These are phyloP conservation scores for Polytrichum commune DNA, from an alignment of 225 moss, liverwort and hornwort genomes.

Conservation along the genomic window DNA sequence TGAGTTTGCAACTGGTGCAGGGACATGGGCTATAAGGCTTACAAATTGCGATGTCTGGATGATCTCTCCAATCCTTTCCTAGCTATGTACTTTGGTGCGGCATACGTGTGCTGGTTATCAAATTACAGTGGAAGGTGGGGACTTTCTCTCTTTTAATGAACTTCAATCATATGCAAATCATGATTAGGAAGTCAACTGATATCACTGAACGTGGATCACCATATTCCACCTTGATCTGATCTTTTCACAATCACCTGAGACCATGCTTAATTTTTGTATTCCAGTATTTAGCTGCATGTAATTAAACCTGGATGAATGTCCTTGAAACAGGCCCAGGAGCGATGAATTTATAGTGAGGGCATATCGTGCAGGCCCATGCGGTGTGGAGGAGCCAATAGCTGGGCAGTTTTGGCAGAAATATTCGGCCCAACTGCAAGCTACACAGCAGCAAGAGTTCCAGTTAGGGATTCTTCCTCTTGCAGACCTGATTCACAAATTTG, in stretches of 20 bases:
- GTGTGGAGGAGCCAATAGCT: slow-evolving; percentile 68
- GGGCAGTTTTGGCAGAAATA: slow-evolving; percentile 71
- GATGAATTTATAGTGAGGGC: slow-evolving; percentile 92
- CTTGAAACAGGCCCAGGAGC: slow-evolving; percentile 65
- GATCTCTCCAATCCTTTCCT: slow-evolving; percentile 91
- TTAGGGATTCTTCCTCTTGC: slow-evolving; percentile 31
- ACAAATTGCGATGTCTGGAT: slow-evolving; percentile 60
- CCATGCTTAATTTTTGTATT: too few species aligned
- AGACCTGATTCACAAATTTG: slow-evolving; percentile 16
- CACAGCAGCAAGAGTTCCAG: slow-evolving; percentile 32
- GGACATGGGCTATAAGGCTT: slow-evolving; percentile 94
- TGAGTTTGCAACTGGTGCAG: slow-evolving; percentile 22
- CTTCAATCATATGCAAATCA: neutral
- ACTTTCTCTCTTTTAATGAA: neutral
- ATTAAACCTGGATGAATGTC: neutral
- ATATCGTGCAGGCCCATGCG: slow-evolving; percentile 79
- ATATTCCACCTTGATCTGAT: too few species aligned
- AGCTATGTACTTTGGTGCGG: slow-evolving; percentile 95
- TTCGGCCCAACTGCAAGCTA: slow-evolving; percentile 29
- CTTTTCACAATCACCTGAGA: too few species aligned
- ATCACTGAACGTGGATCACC: too few species aligned
- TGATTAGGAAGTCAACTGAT: too few species aligned
- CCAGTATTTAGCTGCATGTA: too few species aligned
- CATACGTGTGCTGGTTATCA: slow-evolving; percentile 90
- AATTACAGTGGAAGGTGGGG: slow-evolving; percentile 69